phyloP scores from a whole-genome alignment of 768 basidiomycete genomes.

The Leccinum aurantiacum region DNA sequence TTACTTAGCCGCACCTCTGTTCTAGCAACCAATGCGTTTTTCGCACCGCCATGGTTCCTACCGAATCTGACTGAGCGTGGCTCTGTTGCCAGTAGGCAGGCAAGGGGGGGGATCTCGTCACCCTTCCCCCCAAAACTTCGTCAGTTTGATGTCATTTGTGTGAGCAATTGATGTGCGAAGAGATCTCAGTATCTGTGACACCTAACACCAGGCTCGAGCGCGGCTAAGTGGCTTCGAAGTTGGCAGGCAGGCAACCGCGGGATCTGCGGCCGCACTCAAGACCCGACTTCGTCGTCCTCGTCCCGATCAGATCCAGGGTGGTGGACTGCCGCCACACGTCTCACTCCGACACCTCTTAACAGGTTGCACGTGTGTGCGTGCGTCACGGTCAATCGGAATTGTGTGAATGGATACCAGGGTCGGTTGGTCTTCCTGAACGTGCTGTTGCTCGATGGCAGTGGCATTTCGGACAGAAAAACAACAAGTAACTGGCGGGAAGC shows the following conservation, averaged over 20 bases:
- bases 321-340: not conserved
- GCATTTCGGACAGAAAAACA: not conserved
- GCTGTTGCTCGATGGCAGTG: not conserved
- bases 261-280: too few relatives aligned
- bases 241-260: too few relatives aligned
- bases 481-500: not conserved
- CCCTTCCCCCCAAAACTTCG: not conserved
- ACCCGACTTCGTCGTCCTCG: not conserved
- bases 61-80: not conserved
- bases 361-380: not conserved
- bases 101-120: not conserved
- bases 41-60: too few relatives aligned
- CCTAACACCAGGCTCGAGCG: not conserved
- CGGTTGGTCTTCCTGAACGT: not conserved
- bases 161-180: not conserved
- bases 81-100: not conserved
- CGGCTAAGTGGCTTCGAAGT: too few relatives aligned
- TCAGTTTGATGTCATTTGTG: not conserved
- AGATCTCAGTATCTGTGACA: not conserved
- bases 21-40: too few relatives aligned
- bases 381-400: not conserved
- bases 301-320: not conserved
- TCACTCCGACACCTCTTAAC: not conserved
- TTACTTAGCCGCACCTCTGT: too few relatives aligned
- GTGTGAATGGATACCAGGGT: not conserved